Evolutionary conservation across 2,329 filamentous ascomycete genomes (phyloP), one percentile per base, ranked within the genome.

Genomic region (Exserohilum rostratum): DNA sequence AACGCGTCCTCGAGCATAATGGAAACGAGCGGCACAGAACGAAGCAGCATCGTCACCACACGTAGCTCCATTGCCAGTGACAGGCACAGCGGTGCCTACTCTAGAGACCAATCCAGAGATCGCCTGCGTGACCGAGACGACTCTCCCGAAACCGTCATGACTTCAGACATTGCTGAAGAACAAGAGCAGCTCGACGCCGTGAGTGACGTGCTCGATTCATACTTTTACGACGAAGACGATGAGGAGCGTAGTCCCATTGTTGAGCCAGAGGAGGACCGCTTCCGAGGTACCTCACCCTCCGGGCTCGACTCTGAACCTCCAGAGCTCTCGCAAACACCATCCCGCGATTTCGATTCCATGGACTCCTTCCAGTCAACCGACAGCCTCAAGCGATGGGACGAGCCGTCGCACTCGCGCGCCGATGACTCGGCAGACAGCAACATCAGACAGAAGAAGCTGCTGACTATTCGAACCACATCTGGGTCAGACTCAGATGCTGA

Each of bases 41-140:
- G 90, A 57, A 96, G 90, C 73, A 96, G 92, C 69, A 82, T 95
- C 45, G 74, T 88, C 60, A 95, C 91, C 3, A 91, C 90, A 64
- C 85, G 86, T 56, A 96, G 90, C 78, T 92, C 90, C 1, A 82
- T 87, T 48, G 59, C 51, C 3, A 89, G 81, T 78, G 77, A 95
- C 80, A 61, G 55, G 15, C 68, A 65, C 17, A 58, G 50, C 13
- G 70, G 71, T 54, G 50, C 67, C 84, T 68, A 87, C 87, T 71
- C 68, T 4, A 55, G 68, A 54, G 65, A 70, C 35, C 59, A 62
- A 15, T 69, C 70, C 6, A 43, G 66, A 61, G 63, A 67, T 40
- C 53, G 67, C 20, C 43, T 66, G 11, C 60, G 60, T 15, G 63
- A 70, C 31, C 66, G 67, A 15, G 67, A 70, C 42, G 60, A 67